A percentile compares a stretch with the other conserved stretches of the same genome.
Evolutionary conservation across 768 basidiomycete species (phyloP).

Genomic region (Lactarius vividus): DNA sequence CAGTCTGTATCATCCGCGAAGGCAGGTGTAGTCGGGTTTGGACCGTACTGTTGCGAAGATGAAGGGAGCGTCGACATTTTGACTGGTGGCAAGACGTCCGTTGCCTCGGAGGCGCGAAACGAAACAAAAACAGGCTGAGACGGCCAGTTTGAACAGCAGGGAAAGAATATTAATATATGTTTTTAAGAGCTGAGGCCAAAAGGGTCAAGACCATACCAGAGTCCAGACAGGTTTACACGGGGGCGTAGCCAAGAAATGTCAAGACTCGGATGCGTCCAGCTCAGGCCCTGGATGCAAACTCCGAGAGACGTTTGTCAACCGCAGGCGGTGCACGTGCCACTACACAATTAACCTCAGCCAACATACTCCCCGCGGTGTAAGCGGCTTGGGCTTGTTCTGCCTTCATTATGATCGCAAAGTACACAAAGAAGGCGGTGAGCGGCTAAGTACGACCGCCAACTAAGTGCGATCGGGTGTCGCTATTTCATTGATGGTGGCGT

Average conservation of each 20-base stretch:
- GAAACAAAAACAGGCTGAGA: not conserved
- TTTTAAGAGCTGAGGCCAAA: not conserved
- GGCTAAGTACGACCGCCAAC: not conserved
- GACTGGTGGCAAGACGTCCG: not conserved
- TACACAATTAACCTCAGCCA: not conserved
- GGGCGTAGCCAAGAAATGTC: conserved; percentile 1
- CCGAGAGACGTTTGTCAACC: not conserved
- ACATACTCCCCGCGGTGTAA: not conserved
- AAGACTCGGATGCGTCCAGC: not conserved
- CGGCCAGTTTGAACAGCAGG: conserved; percentile 3
- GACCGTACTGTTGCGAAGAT: not conserved
- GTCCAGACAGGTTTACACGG: conserved; percentile 6
- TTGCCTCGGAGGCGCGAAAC: not conserved
- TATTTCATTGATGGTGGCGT: not conserved
- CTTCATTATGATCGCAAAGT: not conserved
- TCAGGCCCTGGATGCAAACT: not conserved
- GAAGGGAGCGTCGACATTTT: conserved; percentile 15
- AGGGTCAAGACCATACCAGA: conserved; percentile 12
- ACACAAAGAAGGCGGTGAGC: not conserved
- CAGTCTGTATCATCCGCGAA: conserved; percentile 47
- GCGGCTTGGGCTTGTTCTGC: not conserved
- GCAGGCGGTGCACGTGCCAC: not conserved
- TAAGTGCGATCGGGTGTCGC: not conserved
- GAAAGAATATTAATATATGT: conserved; percentile 3
- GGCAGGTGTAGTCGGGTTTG: conserved; percentile 45